Conservation (phyloP, 495 filamentous ascomycete genomes). For the Xylaria curta region DNA sequence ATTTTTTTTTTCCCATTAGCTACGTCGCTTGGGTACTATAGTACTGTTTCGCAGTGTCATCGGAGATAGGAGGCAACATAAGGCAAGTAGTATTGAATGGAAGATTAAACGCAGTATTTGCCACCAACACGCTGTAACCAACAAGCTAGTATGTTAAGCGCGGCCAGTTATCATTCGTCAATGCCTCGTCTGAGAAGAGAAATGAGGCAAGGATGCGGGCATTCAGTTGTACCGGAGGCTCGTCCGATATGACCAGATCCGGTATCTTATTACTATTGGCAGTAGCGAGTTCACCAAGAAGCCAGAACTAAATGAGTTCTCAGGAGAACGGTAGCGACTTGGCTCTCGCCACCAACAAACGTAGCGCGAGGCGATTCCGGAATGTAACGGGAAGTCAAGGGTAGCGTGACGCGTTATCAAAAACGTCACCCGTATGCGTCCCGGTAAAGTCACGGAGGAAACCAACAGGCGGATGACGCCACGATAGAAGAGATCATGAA, state of each 20-base stretch:
- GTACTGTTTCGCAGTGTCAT: background rate
- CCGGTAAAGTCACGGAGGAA: background rate
- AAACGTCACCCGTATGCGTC: slow-evolving; percentile 5
- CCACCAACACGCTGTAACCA: slow-evolving; percentile 10
- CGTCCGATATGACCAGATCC: background rate
- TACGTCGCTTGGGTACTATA: background rate
- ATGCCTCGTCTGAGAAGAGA: background rate
- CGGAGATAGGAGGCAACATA: slow-evolving; percentile 3
- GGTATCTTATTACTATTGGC: background rate
- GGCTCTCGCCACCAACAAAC: slow-evolving; percentile 11
- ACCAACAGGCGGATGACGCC: background rate
- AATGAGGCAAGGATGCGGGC: background rate
- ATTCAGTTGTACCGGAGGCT: background rate
- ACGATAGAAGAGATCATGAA: background rate
- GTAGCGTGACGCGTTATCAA: background rate
- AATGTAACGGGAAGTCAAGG: background rate
- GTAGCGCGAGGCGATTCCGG: background rate
- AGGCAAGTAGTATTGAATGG: background rate
- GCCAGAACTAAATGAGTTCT: background rate
- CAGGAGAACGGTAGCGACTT: background rate
- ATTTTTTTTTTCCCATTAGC: background rate
- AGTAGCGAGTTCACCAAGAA: background rate
- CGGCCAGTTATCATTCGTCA: background rate
- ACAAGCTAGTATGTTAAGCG: background rate
- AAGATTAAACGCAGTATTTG: slow-evolving; percentile 17